Conservation (phyloP, 768 basidiomycete genomes). For the Phylloporus scabripes region DNA sequence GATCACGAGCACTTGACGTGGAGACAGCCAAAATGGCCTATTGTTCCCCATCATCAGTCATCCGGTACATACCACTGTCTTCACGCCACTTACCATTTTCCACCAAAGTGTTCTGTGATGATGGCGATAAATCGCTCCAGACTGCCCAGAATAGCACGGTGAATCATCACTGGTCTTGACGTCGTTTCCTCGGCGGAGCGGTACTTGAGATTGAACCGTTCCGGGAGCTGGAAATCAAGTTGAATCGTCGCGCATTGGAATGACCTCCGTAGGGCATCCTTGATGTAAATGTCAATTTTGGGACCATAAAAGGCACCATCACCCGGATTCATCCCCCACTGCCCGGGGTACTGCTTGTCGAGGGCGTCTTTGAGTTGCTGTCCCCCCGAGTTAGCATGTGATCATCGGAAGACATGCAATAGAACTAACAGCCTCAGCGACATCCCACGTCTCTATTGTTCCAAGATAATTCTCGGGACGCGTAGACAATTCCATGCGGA, state of each 20-base stretch:
- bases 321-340: constrained; percentile 91
- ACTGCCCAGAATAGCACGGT: constrained; percentile 92
- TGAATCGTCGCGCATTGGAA: constrained; percentile 99
- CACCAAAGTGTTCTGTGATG: constrained; percentile 94
- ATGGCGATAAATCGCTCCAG: constrained; percentile 96
- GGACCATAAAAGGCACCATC: constrained; percentile 99
- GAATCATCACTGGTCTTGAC: constrained; percentile 92
- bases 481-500: constrained; percentile 91
- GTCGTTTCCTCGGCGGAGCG: constrained; percentile 61
- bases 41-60: not conserved
- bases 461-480: constrained; percentile 94
- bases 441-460: constrained; percentile 82
- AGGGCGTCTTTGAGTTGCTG: constrained; percentile 83
- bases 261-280: constrained; percentile 85
- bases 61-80: not conserved
- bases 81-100: constrained; percentile 71
- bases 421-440: constrained; percentile 67
- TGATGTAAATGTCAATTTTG: constrained; percentile 96
- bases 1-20: constrained; percentile 92
- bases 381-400: constrained; percentile 5
- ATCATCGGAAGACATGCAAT: not conserved
- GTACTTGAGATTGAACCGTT: constrained; percentile 93
- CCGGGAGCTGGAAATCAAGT: constrained; percentile 97
- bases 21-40: constrained; percentile 98
- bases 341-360: constrained; percentile 78